Base-by-base conservation (phyloP, 164 flowering plant species). In the Dillenia suffruticosa region DNA sequence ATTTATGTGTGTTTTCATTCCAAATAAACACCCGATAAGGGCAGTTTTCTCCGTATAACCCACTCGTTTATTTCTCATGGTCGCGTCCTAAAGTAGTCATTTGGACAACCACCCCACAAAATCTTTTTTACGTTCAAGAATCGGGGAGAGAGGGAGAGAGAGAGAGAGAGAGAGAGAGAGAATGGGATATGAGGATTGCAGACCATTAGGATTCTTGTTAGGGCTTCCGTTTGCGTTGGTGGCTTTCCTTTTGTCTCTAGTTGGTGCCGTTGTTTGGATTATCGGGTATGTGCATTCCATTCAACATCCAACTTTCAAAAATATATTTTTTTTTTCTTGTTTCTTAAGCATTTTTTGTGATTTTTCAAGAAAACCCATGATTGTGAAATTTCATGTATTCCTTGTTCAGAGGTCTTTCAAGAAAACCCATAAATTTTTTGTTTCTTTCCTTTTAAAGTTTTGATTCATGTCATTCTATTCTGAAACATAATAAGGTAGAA, bases 121-220 rank as follows among this genome's bases (percentile, higher is more conserved):
- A 13, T 43, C n/a, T n/a, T 59, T 11, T 32, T 22, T 43, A 58
- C 48, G 7, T 24, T 12, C n/a, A 24, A 40, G 44, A n/a, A 56
- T 6, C 24, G 9, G 24, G 10, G 46, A 19, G 9, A 5, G 10
- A 32, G 17, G 51, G 12, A 26, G 12, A 63, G 49, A 46, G 12
- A 46, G 50, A n/a, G 22, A 9, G 12, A 3, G 45, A 46, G 1
- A 44, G 45, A 49, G 54, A 56, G 54, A 16, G 19, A 24, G 17
- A n/a, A 45, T 32, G 45, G 46, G 2, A 45, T 68, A 68, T 72
- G 75, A 61, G 16, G 76, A 66, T 19, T 79, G 86, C 69, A 74
- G 80, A 72, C 86, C 86, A 17, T 52, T 82, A 51, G 87, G 77
- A 1, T 82, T 82, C 66, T 63, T 82, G 52, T 58, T 82, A 44